Evolutionary conservation across 331 rosid species (phyloP), one percentile per base, ranked within the genome.

Genomic region (Rosa hybrid): DNA sequence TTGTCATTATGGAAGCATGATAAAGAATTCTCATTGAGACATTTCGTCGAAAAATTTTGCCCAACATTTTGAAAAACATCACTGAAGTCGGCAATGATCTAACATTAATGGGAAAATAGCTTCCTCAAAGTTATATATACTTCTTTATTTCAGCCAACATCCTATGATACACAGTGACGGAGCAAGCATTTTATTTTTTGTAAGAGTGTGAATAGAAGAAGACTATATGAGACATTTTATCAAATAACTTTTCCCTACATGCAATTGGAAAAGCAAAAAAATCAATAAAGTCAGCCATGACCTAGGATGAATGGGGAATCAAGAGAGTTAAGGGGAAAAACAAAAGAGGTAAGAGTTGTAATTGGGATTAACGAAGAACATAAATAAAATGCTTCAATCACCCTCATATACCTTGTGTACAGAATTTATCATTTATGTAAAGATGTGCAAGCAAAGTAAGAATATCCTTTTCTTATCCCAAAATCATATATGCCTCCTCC

Each of bases 381-480:
- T 50, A 18, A 27, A 34, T 34, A 42, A 42, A n/a, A 74, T 51
- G 72, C 14, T 42, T 21, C 16, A 78, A 56, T 71, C 14, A 48
- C 53, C 6, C 20, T 20, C 44, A 69, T 17, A 21, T 71, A 8
- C 60, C 57, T 71, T 65, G 48, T 78, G 79, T 45, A 59, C 25
- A 25, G 51, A 39, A 44, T 63, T 13, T 4, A 39, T 67, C 25
- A 67, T 30, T 44, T 48, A 39, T 21, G 39, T 64, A 10, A 48
- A 56, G 80, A 77, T 57, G 54, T n/a, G 20, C 57, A 84, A 76
- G 84, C 75, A 65, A 70, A 68, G 80, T 8, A 79, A 64, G 87
- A 84, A 76, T 84, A 80, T 76, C 51, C 83, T 30, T 69, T 79
- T 42, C 81, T 83, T 83, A 27, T 2, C 71, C 46, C 23, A 38